Base-by-base conservation (phyloP, 2,329 filamentous ascomycete species). In the Xylaria sp. region DNA sequence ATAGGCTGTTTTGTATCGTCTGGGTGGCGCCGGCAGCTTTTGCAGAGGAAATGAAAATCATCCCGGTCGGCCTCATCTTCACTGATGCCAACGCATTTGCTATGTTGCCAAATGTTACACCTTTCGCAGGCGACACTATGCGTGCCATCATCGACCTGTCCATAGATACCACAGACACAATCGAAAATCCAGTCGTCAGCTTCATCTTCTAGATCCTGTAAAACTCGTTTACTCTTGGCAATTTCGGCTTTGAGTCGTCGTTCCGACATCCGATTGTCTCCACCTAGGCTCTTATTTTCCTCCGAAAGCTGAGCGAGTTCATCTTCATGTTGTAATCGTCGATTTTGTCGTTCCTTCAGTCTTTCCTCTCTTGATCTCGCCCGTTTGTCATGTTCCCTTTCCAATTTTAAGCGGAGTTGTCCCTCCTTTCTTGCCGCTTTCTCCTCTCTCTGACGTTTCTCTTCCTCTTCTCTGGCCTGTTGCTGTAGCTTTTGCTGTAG, bases 51-150 rank as follows among this genome's bases (percentile, higher is more conserved):
- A 68, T 92, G 89, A 74, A 98, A 98, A 71, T 96, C 92, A 1
- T 93, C 89, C 53, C 89, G 85, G 70, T 97, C 95, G 0, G 94
- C 94, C 69, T 94, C 91, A 66, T 86, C 82, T 73, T 96, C 87
- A 51, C 87, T 86, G 69, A 98, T 92, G 45, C 90, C 91, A 66
- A 97, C 87, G 76, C 96, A 99, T 74, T 92, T 93, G 83, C 94
- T 97, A 77, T 99, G 96, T 77, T 98, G 95, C 96, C 96, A 99
- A 54, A 97, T 90, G 76, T 91, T 96, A 83, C 96, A 99, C 72
- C 86, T 90, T 76, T 99, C 96, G 80, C 96, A 99, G 31, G 94
- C 92, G 70, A 99, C 90, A 77, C 94, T 97, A 77, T 97, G 94
- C 7, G 93, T 91, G 39, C 96, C 96, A 77, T 98, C 96, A 74